Evolutionary conservation across 78 protist species (phyloP).

Genomic region (Mantamonas sphyraenae): DNA sequence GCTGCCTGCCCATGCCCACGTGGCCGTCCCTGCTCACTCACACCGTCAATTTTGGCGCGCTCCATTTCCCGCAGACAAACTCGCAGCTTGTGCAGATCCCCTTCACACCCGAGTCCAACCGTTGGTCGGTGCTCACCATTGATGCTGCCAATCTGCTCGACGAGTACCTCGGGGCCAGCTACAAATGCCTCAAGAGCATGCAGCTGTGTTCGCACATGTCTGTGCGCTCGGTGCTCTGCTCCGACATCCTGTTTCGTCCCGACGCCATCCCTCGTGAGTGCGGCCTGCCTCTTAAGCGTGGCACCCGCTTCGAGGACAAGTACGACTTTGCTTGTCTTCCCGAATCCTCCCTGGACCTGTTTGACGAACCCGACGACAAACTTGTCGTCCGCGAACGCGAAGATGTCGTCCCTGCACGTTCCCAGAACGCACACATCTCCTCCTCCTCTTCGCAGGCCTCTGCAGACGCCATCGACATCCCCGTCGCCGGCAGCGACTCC

Average conservation of each 20-base stretch:
- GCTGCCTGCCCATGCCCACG: too few relatives aligned
- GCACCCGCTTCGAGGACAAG: neutral
- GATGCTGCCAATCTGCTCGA: neutral
- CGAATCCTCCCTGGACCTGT: neutral
- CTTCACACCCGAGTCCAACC: neutral
- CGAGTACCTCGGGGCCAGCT: too few relatives aligned
- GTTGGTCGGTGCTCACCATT: neutral
- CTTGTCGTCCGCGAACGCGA: neutral
- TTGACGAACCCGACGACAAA: neutral
- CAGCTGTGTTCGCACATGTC: neutral
- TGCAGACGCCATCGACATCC: too few relatives aligned
- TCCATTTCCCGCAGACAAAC: too few relatives aligned
- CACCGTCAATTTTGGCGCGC: too few relatives aligned
- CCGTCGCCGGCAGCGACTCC: too few relatives aligned
- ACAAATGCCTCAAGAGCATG: neutral
- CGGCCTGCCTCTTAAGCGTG: neutral
- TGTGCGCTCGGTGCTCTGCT: neutral
- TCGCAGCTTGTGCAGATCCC: slow-evolving; percentile 6
- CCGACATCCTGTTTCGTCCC: neutral
- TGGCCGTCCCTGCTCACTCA: too few relatives aligned
- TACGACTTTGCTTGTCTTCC: neutral
- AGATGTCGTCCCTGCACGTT: neutral
- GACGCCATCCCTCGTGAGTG: neutral
- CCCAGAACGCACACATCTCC: too few relatives aligned
- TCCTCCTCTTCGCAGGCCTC: too few relatives aligned